A percentile compares a stretch with the other conserved stretches of the same genome.
phyloP scores from a whole-genome alignment of 2,329 filamentous ascomycete genomes.

The Aspergillus fischeri region DNA sequence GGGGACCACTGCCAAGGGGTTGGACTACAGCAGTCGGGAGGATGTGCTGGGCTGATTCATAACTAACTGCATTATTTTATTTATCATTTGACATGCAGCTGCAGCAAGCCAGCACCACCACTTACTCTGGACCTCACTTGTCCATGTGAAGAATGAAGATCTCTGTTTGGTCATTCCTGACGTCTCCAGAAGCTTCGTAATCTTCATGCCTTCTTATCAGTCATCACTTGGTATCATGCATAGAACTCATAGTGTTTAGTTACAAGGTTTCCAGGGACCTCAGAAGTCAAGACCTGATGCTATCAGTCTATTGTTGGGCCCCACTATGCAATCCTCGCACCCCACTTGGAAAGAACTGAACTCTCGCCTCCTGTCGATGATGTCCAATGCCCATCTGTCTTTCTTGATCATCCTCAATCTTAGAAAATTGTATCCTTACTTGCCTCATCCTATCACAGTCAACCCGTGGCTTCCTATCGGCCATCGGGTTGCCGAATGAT shows the following conservation, averaged over 20 bases:
- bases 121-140: neutral
- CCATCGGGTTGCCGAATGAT: constrained; percentile 9
- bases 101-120: neutral
- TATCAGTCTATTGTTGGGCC: neutral
- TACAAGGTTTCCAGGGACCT: too few species aligned
- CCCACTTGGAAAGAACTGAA: neutral
- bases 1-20: constrained; percentile 1
- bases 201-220: neutral
- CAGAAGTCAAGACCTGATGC: too few species aligned
- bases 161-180: constrained; percentile 1
- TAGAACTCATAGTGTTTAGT: too few species aligned
- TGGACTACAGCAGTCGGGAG: neutral
- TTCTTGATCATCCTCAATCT: too few species aligned
- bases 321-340: neutral
- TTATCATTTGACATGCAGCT: constrained; percentile 1
- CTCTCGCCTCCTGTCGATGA: constrained; percentile 1
- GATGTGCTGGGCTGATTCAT: constrained; percentile 1
- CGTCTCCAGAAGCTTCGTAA: constrained; percentile 10
- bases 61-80: neutral
- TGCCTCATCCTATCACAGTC: constrained; percentile 2
- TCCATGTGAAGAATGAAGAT: neutral
- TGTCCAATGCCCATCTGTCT: neutral
- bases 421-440: neutral
- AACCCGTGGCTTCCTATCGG: neutral
- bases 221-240: neutral